Base-by-base conservation (phyloP, 148 eudicot genomes). In the Rheum nobile region DNA sequence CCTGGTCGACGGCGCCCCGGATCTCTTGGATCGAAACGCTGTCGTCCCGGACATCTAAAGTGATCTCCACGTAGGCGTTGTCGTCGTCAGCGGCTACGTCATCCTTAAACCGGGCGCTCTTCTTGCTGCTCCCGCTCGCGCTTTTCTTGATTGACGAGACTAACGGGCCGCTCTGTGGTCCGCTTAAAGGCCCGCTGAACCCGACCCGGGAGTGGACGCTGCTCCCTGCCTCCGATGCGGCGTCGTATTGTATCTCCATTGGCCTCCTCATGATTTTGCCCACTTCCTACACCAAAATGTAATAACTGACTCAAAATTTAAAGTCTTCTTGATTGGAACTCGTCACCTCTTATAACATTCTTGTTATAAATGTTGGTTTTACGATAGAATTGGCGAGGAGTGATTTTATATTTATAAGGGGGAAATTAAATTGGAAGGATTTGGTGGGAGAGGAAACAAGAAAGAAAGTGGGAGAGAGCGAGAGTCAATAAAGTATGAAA, bases 41-140 rank as follows among this genome's bases (percentile, higher is more conserved):
- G 81, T 86, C 89, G 80, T 86, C 89, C 7, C 79, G 82, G 0
- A 86, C 83, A 50, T 86, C 89, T 0, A 86, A 84, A 4, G 89
- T 86, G 29, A 86, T 84, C 32, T 84, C 89, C 8, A 86, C 89
- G 76, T 83, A 84, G 8, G 72, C 76, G 22, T 82, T 59, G 29
- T 71, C 72, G 71, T 68, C 77, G 7, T 80, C 63, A 6, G 26
- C 26, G 34, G 11, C 47, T 3, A 71, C 50, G 8, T 67, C 63
- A 0, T 79, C 76, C 5, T 42, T 59, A 26, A 42, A 71, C 1
- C 74, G 72, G 9, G 68, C 76, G 31, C 50, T 67, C 37, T 37
- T 71, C 4, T 38, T 74, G 37, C 59, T 76, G 14, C 77, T 72
- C 6, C 43, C 31, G 73, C 38, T 31, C 4, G 70, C 70, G 82